Conservation (phyloP, 148 eudicot genomes). For the Euryodendron excelsum region DNA sequence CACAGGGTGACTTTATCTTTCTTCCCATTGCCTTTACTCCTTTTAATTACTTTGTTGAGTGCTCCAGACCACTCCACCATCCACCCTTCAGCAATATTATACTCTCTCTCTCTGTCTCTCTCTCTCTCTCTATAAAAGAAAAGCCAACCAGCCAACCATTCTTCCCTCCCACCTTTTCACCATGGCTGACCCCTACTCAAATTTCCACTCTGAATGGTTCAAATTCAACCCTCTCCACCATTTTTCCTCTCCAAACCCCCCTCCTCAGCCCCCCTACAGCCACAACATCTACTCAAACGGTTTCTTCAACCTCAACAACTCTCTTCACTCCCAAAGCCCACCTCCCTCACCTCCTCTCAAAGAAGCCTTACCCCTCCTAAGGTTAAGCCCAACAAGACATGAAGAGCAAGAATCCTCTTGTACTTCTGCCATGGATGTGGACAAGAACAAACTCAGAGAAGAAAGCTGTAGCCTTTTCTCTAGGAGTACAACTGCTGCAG, state of each 20-base stretch:
- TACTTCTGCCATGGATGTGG: slow-evolving; percentile 20
- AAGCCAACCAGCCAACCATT: slow-evolving; percentile 17
- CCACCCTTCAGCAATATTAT: slow-evolving; percentile 49
- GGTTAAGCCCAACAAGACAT: slow-evolving; percentile 35
- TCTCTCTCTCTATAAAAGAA: slow-evolving; percentile 38
- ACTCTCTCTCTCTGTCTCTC: slow-evolving; percentile 28
- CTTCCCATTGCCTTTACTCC: background rate
- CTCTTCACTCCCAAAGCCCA: slow-evolving; percentile 19
- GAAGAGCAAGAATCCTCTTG: slow-evolving; percentile 16
- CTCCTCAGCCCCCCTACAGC: slow-evolving; percentile 11
- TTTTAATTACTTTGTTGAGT: slow-evolving; percentile 9
- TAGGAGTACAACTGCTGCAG: slow-evolving; percentile 6
- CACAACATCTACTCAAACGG: slow-evolving; percentile 16
- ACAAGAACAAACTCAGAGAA: slow-evolving; percentile 11
- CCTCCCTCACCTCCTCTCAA: slow-evolving; percentile 55
- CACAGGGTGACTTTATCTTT: slow-evolving; percentile 1
- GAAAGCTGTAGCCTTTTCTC: background rate
- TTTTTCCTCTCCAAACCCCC: slow-evolving; percentile 19
- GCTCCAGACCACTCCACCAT: slow-evolving; percentile 38
- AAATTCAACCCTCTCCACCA: slow-evolving; percentile 39
- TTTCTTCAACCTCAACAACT: slow-evolving; percentile 5
- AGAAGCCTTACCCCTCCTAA: slow-evolving; percentile 64
- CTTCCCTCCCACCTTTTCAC: slow-evolving; percentile 21
- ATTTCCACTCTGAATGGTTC: slow-evolving; percentile 45
- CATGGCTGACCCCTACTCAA: slow-evolving; percentile 64